Conservation (phyloP, 2,329 filamentous ascomycete species). For the Bipolaris sorokiniana region DNA sequence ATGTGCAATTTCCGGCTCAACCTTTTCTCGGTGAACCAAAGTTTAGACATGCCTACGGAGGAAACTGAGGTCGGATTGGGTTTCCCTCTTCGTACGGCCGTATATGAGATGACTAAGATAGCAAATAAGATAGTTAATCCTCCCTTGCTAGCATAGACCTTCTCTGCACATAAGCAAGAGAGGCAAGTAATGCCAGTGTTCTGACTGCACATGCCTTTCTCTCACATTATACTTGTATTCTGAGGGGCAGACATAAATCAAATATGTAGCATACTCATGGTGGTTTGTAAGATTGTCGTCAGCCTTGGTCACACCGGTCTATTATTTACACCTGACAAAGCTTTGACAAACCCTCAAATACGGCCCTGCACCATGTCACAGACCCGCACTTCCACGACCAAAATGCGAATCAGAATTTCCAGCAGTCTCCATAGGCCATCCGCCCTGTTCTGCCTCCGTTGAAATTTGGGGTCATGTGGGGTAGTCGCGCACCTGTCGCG, state of each 20-base stretch:
- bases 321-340: slow-evolving; percentile 21
- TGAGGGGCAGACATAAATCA: neutral
- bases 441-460: slow-evolving; percentile 1
- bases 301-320: neutral
- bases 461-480: slow-evolving; percentile 33
- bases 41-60: neutral
- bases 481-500: slow-evolving; percentile 20
- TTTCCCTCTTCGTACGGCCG: neutral
- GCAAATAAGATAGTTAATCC: too few relatives aligned
- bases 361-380: neutral
- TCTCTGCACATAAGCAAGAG: neutral
- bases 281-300: neutral
- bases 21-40: neutral
- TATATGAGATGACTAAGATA: neutral
- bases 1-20: neutral
- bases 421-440: slow-evolving; percentile 15
- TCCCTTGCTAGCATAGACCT: neutral
- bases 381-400: slow-evolving; percentile 1
- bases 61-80: neutral
- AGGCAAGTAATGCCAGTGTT: neutral
- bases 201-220: neutral
- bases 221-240: neutral
- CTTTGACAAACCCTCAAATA: slow-evolving; percentile 17
- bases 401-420: slow-evolving; percentile 17
- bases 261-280: too few relatives aligned